phyloP scores from a whole-genome alignment of 306 rosid species.

The Sindora glabra region DNA sequence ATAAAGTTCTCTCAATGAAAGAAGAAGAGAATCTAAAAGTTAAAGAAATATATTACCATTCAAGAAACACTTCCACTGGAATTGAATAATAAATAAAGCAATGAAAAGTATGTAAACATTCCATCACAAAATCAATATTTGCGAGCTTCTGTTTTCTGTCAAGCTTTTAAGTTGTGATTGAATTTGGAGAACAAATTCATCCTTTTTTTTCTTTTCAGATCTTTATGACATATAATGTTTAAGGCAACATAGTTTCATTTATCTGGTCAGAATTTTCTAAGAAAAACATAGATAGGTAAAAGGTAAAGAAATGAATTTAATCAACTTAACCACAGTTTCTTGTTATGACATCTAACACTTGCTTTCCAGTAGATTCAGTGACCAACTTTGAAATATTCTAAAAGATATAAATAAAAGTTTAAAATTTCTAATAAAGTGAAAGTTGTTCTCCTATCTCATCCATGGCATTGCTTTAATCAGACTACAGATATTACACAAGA shows the following conservation, averaged over 20 bases:
- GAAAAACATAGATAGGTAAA: neutral
- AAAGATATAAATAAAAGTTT: neutral
- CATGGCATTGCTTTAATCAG: neutral
- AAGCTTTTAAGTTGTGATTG: neutral
- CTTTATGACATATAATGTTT: neutral
- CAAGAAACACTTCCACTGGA: neutral
- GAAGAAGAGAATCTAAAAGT: neutral
- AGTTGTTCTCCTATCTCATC: neutral
- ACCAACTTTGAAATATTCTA: conserved; percentile 6
- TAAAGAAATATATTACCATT: neutral
- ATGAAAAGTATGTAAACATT: neutral
- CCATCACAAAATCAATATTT: conserved; percentile 1
- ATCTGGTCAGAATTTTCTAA: neutral
- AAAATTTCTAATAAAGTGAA: neutral
- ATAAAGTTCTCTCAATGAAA: neutral
- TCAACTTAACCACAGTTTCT: too few species aligned
- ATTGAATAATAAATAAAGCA: too few species aligned
- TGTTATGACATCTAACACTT: conserved; percentile 6
- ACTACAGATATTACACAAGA: neutral
- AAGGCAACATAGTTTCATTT: neutral
- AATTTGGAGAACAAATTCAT: neutral
- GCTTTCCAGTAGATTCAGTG: neutral
- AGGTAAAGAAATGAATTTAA: neutral
- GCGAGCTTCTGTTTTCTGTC: neutral
- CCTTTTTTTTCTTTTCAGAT: too few species aligned